Evolutionary conservation across 1,284 basidiomycete genomes (phyloP).

Genomic region (Irpex sp.): DNA sequence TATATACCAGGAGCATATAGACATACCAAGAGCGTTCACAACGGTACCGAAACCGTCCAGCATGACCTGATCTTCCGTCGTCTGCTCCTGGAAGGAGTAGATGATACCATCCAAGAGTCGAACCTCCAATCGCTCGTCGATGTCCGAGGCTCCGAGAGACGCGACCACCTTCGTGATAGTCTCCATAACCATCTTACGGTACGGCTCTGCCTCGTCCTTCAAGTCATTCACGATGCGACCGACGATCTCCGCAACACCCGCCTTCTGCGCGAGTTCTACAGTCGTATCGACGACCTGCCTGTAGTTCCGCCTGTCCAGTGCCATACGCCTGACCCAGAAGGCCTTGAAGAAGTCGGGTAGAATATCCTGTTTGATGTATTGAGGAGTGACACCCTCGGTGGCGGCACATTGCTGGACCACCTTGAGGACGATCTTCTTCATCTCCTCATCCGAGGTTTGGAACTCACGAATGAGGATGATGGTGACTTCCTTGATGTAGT

Average conservation of each 20-base stretch:
- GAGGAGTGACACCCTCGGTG: slow-evolving; percentile 93
- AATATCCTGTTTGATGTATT: slow-evolving; percentile 95
- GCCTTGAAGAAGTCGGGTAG: slow-evolving; percentile 99
- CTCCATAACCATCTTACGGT: slow-evolving; percentile 99
- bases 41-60: slow-evolving; percentile 97
- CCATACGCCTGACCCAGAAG: slow-evolving; percentile 98
- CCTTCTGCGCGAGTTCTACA: slow-evolving; percentile 95
- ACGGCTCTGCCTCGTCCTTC: slow-evolving; percentile 96
- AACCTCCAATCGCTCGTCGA: slow-evolving; percentile 94
- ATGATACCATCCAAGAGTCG: slow-evolving; percentile 97
- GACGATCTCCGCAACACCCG: slow-evolving; percentile 95
- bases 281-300: slow-evolving; percentile 98
- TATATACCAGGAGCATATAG: not conserved
- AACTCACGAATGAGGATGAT: slow-evolving; percentile 99
- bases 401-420: slow-evolving; percentile 99
- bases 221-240: slow-evolving; percentile 94
- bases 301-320: slow-evolving; percentile 94
- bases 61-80: slow-evolving; percentile 98
- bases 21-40: slow-evolving; percentile 81
- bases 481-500: slow-evolving; percentile 97
- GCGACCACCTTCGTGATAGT: slow-evolving; percentile 97
- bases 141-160: slow-evolving; percentile 91
- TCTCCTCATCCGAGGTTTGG: slow-evolving; percentile 99
- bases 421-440: slow-evolving; percentile 99
- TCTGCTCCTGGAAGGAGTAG: slow-evolving; percentile 99